A percentile compares a stretch with the other conserved stretches of the same genome.
phyloP scores from a whole-genome alignment of 2,329 filamentous ascomycete species.

The Fusarium sulawesiense region DNA sequence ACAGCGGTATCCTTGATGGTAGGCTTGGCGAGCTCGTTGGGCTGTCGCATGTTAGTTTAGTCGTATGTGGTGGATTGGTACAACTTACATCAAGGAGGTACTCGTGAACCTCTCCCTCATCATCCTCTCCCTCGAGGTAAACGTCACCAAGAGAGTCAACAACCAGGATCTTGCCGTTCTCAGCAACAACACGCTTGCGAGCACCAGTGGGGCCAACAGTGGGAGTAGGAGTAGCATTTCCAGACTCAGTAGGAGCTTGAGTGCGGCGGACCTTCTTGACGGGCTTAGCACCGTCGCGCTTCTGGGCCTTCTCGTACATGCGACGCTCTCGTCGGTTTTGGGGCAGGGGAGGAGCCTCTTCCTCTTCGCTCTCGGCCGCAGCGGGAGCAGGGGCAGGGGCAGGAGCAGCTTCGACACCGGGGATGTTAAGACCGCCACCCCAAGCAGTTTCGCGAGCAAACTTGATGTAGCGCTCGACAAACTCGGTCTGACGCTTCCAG shows the following conservation, averaged over 20 bases:
- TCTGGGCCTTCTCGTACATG: slow-evolving; percentile 85
- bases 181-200: slow-evolving; percentile 87
- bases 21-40: slow-evolving; percentile 81
- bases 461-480: slow-evolving; percentile 90
- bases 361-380: slow-evolving; percentile 60
- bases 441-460: slow-evolving; percentile 90
- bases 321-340: slow-evolving; percentile 89
- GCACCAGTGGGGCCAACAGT: slow-evolving; percentile 69
- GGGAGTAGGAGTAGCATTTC: slow-evolving; percentile 65
- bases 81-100: slow-evolving; percentile 86
- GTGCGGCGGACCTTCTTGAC: slow-evolving; percentile 58
- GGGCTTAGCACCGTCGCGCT: slow-evolving; percentile 72
- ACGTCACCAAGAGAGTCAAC: slow-evolving; percentile 94
- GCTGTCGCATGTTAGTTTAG: slow-evolving; percentile 59
- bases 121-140: slow-evolving; percentile 91
- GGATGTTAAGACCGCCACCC: slow-evolving; percentile 83
- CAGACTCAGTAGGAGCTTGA: slow-evolving; percentile 46
- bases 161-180: slow-evolving; percentile 95
- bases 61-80: neutral
- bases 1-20: slow-evolving; percentile 86
- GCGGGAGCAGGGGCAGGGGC: slow-evolving; percentile 58
- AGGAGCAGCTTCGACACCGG: slow-evolving; percentile 67
- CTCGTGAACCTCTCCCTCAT: slow-evolving; percentile 84
- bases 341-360: slow-evolving; percentile 61
- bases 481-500: slow-evolving; percentile 91